phyloP scores from a whole-genome alignment of 352 stramenopile genomes.

The Blastocystis sp. region DNA sequence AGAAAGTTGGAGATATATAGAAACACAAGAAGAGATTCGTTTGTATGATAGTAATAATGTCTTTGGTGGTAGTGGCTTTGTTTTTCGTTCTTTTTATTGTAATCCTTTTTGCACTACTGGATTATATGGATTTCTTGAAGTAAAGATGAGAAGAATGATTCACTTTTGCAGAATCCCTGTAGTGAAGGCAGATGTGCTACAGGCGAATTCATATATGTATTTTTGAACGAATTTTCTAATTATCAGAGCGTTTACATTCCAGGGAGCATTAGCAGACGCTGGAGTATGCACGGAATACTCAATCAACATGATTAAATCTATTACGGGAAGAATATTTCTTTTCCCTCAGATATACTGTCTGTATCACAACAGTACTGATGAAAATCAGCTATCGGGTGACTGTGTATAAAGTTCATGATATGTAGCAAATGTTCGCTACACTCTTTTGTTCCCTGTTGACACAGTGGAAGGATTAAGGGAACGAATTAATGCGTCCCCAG shows the following conservation, averaged over 20 bases:
- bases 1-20: too few species aligned
- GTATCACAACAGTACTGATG: neutral
- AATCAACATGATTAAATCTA: neutral
- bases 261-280: neutral
- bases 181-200: neutral
- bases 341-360: conserved; percentile 32
- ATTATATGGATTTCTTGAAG: conserved; percentile 56
- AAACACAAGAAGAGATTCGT: too few species aligned
- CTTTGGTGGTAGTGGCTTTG: neutral
- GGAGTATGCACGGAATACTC: conserved; percentile 6
- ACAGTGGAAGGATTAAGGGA: neutral
- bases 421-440: neutral
- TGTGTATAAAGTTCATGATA: neutral
- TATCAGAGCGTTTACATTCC: conserved; percentile 23
- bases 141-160: neutral
- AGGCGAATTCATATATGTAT: conserved; percentile 21
- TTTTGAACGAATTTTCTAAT: neutral
- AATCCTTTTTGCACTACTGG: neutral
- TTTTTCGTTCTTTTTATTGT: neutral
- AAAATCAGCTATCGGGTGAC: neutral
- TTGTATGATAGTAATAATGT: conserved; percentile 16
- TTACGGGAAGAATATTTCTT: neutral
- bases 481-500: neutral
- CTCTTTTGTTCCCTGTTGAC: conserved; percentile 5
- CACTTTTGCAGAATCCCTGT: conserved; percentile 10